Conservation (phyloP, 352 stramenopile genomes). For the Stephanocyclus meneghinianus region DNA sequence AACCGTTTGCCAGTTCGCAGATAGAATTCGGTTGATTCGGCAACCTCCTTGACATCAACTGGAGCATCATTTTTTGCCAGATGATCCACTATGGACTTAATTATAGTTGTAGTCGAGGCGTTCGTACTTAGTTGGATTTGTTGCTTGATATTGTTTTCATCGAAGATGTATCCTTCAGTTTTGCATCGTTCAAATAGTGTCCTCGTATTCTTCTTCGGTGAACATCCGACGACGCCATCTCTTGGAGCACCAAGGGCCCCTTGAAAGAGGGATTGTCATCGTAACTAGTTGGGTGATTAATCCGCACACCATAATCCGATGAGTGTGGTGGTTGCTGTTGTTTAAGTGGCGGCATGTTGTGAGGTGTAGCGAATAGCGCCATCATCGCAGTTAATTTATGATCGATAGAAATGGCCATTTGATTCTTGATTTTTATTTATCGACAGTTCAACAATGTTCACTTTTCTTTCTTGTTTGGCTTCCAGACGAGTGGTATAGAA, state of each 20-base stretch:
- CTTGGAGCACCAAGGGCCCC: slow-evolving; percentile 32
- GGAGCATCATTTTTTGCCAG: slow-evolving; percentile 57
- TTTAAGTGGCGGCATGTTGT: slow-evolving; percentile 14
- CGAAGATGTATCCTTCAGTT: slow-evolving; percentile 5
- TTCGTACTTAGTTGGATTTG: not conserved
- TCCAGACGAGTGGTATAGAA: too few species aligned
- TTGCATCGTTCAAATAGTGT: slow-evolving; percentile 20
- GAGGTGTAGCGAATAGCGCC: slow-evolving; percentile 13
- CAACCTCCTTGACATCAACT: slow-evolving; percentile 65
- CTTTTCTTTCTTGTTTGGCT: too few species aligned
- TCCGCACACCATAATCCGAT: slow-evolving; percentile 16
- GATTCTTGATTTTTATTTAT: too few species aligned
- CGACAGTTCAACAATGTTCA: too few species aligned
- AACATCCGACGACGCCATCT: slow-evolving; percentile 22
- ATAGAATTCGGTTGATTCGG: slow-evolving; percentile 68
- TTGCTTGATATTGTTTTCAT: not conserved
- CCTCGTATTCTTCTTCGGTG: slow-evolving; percentile 39
- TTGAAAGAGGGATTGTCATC: slow-evolving; percentile 40
- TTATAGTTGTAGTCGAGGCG: slow-evolving; percentile 47
- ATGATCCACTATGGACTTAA: slow-evolving; percentile 56
- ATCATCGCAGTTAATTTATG: not conserved
- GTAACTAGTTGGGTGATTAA: slow-evolving; percentile 42
- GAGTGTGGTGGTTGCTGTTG: not conserved
- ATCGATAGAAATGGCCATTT: slow-evolving; percentile 1
- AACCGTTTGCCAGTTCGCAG: slow-evolving; percentile 56